phyloP scores from a whole-genome alignment of 2,329 filamentous ascomycete species.

The Ophiostoma montium region DNA sequence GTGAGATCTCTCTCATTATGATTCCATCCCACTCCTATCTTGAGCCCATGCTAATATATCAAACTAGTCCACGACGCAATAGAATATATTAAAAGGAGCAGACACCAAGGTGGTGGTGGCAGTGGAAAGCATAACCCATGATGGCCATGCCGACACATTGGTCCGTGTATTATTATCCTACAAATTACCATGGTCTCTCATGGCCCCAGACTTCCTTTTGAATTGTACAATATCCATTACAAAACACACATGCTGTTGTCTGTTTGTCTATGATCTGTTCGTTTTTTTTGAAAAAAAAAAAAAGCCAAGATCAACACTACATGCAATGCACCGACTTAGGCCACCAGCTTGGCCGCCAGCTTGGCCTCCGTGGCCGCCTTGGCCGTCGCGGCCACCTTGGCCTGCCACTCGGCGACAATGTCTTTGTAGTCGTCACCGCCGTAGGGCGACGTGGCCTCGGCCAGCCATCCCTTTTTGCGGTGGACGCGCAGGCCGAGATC shows the following conservation, averaged over 20 bases:
- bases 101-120: neutral
- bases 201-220: too few relatives aligned
- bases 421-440: conserved; percentile 42
- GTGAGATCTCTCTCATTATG: neutral
- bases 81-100: neutral
- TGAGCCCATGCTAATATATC: neutral
- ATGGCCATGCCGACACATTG: too few relatives aligned
- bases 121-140: neutral
- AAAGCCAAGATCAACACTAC: too few relatives aligned
- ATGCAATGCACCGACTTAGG: too few relatives aligned
- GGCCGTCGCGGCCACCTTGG: conserved; percentile 1
- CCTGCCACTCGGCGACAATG: conserved; percentile 34
- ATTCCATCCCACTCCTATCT: too few relatives aligned
- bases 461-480: conserved; percentile 37
- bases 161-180: neutral
- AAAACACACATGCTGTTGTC: too few relatives aligned
- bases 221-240: too few relatives aligned
- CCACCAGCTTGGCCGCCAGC: too few relatives aligned
- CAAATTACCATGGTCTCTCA: too few relatives aligned
- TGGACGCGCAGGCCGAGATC: conserved; percentile 48
- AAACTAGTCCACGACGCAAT: neutral
- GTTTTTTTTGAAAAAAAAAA: neutral
- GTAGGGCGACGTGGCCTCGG: conserved; percentile 42
- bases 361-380: neutral
- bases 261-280: too few relatives aligned